phyloP scores from a whole-genome alignment of 2,329 filamentous ascomycete species.

The Nemania bipapillata region DNA sequence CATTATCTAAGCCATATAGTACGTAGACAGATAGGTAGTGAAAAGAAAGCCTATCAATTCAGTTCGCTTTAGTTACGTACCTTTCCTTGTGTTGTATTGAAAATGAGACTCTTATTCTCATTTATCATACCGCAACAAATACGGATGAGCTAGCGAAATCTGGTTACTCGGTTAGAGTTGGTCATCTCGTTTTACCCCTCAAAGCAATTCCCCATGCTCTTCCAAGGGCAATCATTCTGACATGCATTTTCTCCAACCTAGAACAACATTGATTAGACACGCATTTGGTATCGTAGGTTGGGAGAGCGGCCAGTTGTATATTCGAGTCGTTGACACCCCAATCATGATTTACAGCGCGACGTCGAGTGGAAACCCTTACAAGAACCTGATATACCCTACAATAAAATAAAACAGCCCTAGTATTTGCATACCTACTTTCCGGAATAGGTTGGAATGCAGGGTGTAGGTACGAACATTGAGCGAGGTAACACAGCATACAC shows the following conservation, averaged over 20 bases:
- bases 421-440: too few relatives aligned
- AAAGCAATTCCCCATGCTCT: too few relatives aligned
- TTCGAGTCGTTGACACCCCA: too few relatives aligned
- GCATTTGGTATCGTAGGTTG: background rate
- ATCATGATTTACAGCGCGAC: background rate
- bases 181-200: too few relatives aligned
- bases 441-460: background rate
- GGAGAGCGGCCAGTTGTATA: too few relatives aligned
- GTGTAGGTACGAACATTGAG: background rate
- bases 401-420: background rate
- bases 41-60: background rate
- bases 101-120: background rate
- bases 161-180: too few relatives aligned
- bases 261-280: too few relatives aligned
- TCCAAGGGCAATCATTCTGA: too few relatives aligned
- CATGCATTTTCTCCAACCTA: too few relatives aligned
- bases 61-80: background rate
- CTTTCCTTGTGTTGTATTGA: background rate
- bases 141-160: background rate
- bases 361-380: background rate
- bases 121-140: background rate
- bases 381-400: background rate
- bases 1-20: background rate
- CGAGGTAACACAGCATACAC: background rate
- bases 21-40: background rate